Percentiles rank a stretch among this genome's conserved stretches.
Conservation (phyloP, 768 basidiomycete genomes). For the Tephrocybe sp. region DNA sequence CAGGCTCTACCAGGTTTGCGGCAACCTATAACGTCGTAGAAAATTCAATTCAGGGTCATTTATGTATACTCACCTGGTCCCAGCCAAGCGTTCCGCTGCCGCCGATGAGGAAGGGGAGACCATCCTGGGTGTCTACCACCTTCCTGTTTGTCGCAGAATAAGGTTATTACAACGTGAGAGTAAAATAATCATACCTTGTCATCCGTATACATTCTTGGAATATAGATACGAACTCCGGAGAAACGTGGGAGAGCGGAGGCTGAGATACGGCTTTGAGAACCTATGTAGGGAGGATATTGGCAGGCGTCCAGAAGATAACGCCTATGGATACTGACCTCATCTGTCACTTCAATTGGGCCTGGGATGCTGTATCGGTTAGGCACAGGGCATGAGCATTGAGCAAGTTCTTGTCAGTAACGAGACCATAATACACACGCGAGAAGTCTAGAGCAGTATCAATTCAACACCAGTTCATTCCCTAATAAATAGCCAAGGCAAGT, state of each 20-base stretch:
- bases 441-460: too few species aligned
- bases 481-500: too few species aligned
- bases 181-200: slow-evolving; percentile 47
- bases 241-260: slow-evolving; percentile 77
- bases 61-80: slow-evolving; percentile 68
- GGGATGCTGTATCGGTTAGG: slow-evolving; percentile 41
- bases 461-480: too few species aligned
- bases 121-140: slow-evolving; percentile 65
- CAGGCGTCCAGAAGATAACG: neutral
- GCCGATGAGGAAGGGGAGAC: slow-evolving; percentile 81
- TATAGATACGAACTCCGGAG: slow-evolving; percentile 76
- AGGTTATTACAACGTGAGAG: neutral
- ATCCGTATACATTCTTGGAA: slow-evolving; percentile 80
- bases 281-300: slow-evolving; percentile 23
- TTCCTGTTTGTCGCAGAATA: slow-evolving; percentile 37
- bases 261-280: slow-evolving; percentile 85
- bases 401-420: neutral
- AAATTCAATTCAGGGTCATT: too few species aligned
- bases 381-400: neutral
- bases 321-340: slow-evolving; percentile 22
- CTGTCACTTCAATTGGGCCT: slow-evolving; percentile 49
- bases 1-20: slow-evolving; percentile 76
- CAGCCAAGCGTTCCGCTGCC: slow-evolving; percentile 91
- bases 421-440: slow-evolving; percentile 17
- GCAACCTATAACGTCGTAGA: slow-evolving; percentile 51